Evolutionary conservation across 345 rosid species (phyloP).

Genomic region (Cardamine resedifolia): DNA sequence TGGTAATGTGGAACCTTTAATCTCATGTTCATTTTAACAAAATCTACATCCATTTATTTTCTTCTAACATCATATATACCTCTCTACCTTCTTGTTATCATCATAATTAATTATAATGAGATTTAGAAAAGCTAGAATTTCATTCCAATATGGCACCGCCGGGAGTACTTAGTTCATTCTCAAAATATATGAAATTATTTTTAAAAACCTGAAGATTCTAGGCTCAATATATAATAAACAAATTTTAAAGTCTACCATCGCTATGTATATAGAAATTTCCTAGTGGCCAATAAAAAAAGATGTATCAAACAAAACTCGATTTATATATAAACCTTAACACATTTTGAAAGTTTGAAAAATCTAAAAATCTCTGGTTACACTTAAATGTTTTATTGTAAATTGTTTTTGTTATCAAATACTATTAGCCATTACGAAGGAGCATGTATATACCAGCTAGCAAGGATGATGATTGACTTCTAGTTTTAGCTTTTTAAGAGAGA

Average conservation of each 20-base stretch:
- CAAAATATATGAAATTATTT: neutral
- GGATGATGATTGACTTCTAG: conserved; percentile 32
- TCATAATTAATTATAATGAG: neutral
- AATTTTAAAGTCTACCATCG: neutral
- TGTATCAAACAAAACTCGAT: neutral
- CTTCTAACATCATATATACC: neutral
- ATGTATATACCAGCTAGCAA: conserved; percentile 10
- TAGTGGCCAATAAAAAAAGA: neutral
- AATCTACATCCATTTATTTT: neutral
- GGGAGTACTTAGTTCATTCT: neutral
- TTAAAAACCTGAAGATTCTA: neutral
- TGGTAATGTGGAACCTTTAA: conserved; percentile 2
- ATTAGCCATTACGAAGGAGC: neutral
- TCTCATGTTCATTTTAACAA: neutral
- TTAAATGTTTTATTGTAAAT: neutral
- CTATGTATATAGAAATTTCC: neutral
- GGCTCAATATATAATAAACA: neutral
- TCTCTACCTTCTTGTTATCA: neutral
- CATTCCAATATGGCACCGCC: neutral
- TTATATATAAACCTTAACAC: neutral
- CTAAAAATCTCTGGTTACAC: no score
- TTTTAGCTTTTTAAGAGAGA: neutral
- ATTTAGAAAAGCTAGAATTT: neutral
- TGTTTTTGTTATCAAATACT: neutral
- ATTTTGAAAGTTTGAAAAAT: no score